Base-by-base conservation (phyloP, 768 basidiomycete genomes). In the Podaxis sp. region DNA sequence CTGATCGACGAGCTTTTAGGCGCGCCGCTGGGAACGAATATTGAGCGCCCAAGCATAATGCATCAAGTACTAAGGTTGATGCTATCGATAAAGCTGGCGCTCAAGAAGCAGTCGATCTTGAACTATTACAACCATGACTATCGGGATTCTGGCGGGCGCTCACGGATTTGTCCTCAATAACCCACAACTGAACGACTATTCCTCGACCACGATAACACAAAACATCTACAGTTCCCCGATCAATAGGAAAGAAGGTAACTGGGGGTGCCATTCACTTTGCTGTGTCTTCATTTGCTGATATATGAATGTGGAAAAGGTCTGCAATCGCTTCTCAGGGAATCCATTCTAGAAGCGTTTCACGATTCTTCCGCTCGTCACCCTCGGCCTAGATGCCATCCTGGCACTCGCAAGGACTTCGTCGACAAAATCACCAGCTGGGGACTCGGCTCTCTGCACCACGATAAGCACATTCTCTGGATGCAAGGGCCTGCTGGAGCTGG, bases 321-420 rank as follows among this genome's bases (percentile, higher is more conserved):
- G 3, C 53, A n/a, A 17, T 17, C 38, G 5, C 53, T 55, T 33
- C 33, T 55, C 37, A 26, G 37, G 5, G 53, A 30, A 15, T 55
- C 61, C 15, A 55, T 62, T 15, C 61, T 41, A 28, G 61, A 62
- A 12, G 61, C 61, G 4, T 54, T 49, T 51, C 41, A 64, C 51
- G 52, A 57, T 30, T 64, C 63, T 11, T 33, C 38, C 7, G 36
- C 44, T 20, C 38, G 56, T 12, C 46, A 51, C 26, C 13, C 49
- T 20, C 56, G 36, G 12, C 46, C 46, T 1, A n/a, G 46, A 10
- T 24, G 46, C n/a, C 22, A 49, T 49, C 46, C 46, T 10, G 46
- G 46, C 17, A 49, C 46, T 49, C 46, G 46, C 15, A 10, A 8
- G 2, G 46, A 49, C 46, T 49, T 17, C 20, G n/a, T 49, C 46